Base-by-base conservation (phyloP, 225 moss, liverwort and hornwort genomes). In the Asterella californica region DNA sequence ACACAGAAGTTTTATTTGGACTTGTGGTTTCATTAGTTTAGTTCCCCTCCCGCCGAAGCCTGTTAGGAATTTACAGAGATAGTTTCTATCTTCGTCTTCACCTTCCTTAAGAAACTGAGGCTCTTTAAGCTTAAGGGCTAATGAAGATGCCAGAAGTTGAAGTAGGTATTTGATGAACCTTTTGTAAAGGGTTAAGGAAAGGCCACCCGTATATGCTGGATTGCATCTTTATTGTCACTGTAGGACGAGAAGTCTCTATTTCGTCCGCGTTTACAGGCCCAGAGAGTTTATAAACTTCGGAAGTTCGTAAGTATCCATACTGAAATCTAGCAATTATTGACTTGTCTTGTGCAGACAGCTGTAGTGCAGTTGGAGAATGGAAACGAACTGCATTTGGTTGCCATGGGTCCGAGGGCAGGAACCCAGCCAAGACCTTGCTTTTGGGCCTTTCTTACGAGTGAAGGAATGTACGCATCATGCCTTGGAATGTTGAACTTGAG, bases 401-500 rank as follows among this genome's bases (percentile, higher is more conserved):
- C 99, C 34, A 95, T 99, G 99, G 76, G 82, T 75, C 59, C 92
- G 77, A 83, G 83, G 72, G 48, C 84, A 75, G 88, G 90, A 88
- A 81, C 87, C 80, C 34, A 82, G 81, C 84, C 81, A 62, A 83
- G 88, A 81, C 88, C 89, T 59, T 92, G 90, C 87, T 99, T 99
- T 64, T 99, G 99, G 99, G 99, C 91, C 14, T 99, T 86, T 83
- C 81, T 95, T 50, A 90, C 86, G 24, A 83, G 80, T 21, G 91
- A 92, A 85, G 95, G 93, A 69, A 93, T 95, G 90, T 99, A 99
- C 62, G 83, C 89, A 74, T 93, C 99, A 77, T 93, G 99, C 82
- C 95, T 99, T 68, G 88, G 86, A 67, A 93, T 99, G 99, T 88
- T 99, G 74, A 99, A 99, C 83, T 84, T 99, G 68, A 92, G 99